These are phyloP conservation scores for Boletus insuetus DNA, from an alignment of 768 basidiomycete species.

Conservation along the genomic window DNA sequence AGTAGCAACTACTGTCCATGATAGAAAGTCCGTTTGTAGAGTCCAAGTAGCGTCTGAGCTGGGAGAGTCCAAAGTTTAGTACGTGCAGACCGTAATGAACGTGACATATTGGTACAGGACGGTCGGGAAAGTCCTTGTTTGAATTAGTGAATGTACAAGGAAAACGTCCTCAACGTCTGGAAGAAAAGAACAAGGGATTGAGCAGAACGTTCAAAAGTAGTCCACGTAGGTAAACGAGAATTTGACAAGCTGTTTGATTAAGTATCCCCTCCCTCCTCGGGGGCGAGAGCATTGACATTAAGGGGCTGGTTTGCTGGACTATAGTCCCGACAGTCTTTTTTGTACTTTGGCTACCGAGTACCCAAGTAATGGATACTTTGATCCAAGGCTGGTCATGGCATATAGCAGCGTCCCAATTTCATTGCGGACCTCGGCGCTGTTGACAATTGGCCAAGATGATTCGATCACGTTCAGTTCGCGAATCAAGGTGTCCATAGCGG, in stretches of 20 bases:
- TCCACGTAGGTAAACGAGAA: conserved; percentile 5
- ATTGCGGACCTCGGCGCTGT: conserved; percentile 55
- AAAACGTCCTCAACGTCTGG: conserved; percentile 7
- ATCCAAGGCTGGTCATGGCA: conserved; percentile 60
- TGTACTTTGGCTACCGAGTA: conserved; percentile 32
- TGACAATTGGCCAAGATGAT: conserved; percentile 59
- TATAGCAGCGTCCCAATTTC: conserved; percentile 61
- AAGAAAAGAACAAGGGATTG: neutral
- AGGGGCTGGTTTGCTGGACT: conserved; percentile 7
- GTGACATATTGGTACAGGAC: conserved; percentile 16
- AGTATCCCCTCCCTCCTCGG: neutral
- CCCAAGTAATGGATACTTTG: conserved; percentile 57
- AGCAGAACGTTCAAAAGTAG: conserved; percentile 9
- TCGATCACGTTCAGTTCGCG: conserved; percentile 64
- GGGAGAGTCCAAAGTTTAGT: conserved; percentile 19
- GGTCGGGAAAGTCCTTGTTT: conserved; percentile 7
- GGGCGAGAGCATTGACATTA: neutral
- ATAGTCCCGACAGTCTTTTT: conserved; percentile 32
- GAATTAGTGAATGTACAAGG: conserved; percentile 5
- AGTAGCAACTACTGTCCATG: conserved; percentile 17
- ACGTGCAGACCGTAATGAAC: conserved; percentile 25
- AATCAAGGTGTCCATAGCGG: conserved; percentile 63
- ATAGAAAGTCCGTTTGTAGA: conserved; percentile 27
- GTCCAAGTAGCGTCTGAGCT: conserved; percentile 22
- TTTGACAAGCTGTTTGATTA: neutral